Conservation (phyloP, 768 basidiomycete genomes). For the Gloeophyllum trabeum region DNA sequence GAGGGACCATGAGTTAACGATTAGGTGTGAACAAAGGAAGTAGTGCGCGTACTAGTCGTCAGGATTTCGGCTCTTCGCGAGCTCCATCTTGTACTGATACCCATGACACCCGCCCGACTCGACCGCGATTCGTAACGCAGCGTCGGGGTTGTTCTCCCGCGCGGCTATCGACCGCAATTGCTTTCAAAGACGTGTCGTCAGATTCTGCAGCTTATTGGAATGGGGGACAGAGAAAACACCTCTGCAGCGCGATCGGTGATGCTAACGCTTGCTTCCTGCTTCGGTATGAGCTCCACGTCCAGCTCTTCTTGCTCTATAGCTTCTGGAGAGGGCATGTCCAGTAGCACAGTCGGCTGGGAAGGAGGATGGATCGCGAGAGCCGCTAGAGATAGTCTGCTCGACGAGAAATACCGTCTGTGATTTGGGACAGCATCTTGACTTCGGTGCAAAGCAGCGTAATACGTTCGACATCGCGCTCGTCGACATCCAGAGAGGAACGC, state of each 20-base stretch:
- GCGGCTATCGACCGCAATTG: slow-evolving; percentile 66
- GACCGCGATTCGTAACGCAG: slow-evolving; percentile 73
- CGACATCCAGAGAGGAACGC: too few relatives aligned
- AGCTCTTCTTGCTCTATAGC: slow-evolving; percentile 52
- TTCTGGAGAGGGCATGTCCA: slow-evolving; percentile 12
- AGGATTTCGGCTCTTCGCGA: slow-evolving; percentile 45
- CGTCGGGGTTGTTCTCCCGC: slow-evolving; percentile 47
- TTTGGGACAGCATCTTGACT: too few relatives aligned
- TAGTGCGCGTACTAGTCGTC: slow-evolving; percentile 75
- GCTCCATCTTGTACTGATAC: slow-evolving; percentile 90
- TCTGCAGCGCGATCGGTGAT: slow-evolving; percentile 72
- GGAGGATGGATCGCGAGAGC: slow-evolving; percentile 31
- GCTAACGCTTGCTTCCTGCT: slow-evolving; percentile 38
- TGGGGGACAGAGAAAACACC: slow-evolving; percentile 22
- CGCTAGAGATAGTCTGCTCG: slow-evolving; percentile 11
- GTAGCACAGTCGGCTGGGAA: slow-evolving; percentile 24
- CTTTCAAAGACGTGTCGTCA: slow-evolving; percentile 29
- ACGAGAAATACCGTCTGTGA: slow-evolving; percentile 6
- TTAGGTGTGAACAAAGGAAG: neutral
- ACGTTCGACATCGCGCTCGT: too few relatives aligned
- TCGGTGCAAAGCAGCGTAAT: too few relatives aligned
- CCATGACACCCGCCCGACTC: slow-evolving; percentile 97
- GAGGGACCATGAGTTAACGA: slow-evolving; percentile 3
- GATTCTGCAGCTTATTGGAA: too few relatives aligned
- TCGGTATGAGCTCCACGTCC: slow-evolving; percentile 46